Percentiles rank a stretch among this genome's conserved stretches.
Evolutionary conservation across 2,329 filamentous ascomycete genomes (phyloP).

Genomic region (Paecilomyces variotii): DNA sequence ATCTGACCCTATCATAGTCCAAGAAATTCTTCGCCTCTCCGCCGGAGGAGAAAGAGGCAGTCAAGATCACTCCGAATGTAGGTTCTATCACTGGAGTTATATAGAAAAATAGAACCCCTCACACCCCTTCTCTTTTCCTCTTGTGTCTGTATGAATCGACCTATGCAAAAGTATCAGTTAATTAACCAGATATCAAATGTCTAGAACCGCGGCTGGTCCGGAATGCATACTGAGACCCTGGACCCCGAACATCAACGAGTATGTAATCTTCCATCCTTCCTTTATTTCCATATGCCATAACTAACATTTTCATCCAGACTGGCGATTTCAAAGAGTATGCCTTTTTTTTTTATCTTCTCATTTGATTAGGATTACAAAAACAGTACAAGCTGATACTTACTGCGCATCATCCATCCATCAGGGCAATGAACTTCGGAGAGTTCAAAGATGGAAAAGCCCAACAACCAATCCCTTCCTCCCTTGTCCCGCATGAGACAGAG

Average conservation of each 20-base stretch:
- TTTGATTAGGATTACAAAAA: background rate
- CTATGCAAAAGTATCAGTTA: background rate
- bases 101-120: background rate
- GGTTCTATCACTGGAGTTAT: constrained; percentile 5
- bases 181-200: background rate
- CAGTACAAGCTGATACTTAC: background rate
- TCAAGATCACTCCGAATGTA: constrained; percentile 60
- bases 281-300: background rate
- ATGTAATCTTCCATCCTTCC: constrained; percentile 17
- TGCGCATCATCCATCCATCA: constrained; percentile 26
- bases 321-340: constrained; percentile 83
- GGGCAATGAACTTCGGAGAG: constrained; percentile 86
- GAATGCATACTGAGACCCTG: constrained; percentile 79
- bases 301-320: constrained; percentile 39
- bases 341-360: background rate
- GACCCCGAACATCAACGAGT: constrained; percentile 77
- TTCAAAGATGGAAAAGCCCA: constrained; percentile 61
- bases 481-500: constrained; percentile 52
- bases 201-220: constrained; percentile 80
- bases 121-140: too few species aligned
- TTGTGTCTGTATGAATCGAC: background rate
- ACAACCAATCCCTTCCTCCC: constrained; percentile 64
- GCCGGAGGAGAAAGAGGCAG: constrained; percentile 62
- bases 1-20: constrained; percentile 43
- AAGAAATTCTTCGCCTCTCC: constrained; percentile 65